Base-by-base conservation (phyloP, 768 basidiomycete species). In the Amanita molliuscula region DNA sequence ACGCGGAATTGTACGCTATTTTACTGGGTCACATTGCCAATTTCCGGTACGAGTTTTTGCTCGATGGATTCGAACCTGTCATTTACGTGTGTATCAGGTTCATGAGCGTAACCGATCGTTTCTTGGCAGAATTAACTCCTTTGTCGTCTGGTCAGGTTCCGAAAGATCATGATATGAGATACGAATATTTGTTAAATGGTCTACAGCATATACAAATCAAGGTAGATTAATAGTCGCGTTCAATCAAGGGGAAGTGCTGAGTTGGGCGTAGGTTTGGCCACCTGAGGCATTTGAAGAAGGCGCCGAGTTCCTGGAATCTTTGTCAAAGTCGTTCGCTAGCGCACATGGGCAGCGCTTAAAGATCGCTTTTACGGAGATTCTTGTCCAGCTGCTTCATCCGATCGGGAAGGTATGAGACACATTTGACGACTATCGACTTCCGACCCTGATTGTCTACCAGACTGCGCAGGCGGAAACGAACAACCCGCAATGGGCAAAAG, bases 381-480 rank as follows among this genome's bases (percentile, higher is more conserved):
- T 97, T 34, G 76, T 81, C 3, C 71, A 79, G 31, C 59, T 95
- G 9, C 62, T 97, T 35, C 91, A 95, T 67, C 86, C 90, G 0
- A 88, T 95, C 42, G 85, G 84, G 53, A 92, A 95, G 76, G 90
- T 86, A 51, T 37, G 65, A 31, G 45, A 13, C 13, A 33, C 6
- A 5, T 29, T 6, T 36, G 54, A 18, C 21, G 31, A 51, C 37
- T 21, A 28, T 26, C 25, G 38, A 23, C 18, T 42, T 36, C 10
- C 28, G 15, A 23, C 49, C 59, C 42, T 51, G 31, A 47, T 11
- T 16, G 37, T 44, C 18, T 18, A 18, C 23, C 47, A 93, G 88
- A 94, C 86, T 34, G 94, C 90, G 0, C 91, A 93, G 67, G 93
- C 90, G 5, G 93, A 97, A 67, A 92, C 94, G 44, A 96, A 96